A percentile compares a stretch with the other conserved stretches of the same genome.
phyloP scores from a whole-genome alignment of 176 grass and related monocot genomes.

The Zoysia japonica region DNA sequence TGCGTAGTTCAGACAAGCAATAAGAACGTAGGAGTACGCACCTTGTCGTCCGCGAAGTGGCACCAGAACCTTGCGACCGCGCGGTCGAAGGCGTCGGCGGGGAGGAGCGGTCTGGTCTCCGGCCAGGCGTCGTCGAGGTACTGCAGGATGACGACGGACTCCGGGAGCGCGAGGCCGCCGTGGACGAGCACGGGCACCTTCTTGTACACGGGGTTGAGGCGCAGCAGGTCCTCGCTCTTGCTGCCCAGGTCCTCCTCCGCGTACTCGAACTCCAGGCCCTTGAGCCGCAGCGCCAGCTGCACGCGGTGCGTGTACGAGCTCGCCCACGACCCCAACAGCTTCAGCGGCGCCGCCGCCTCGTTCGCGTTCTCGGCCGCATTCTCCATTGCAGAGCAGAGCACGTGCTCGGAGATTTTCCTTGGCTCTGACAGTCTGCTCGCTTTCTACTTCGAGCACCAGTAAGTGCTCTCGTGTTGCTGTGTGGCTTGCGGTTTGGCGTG shows the following conservation, averaged over 20 bases:
- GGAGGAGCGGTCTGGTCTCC: conserved; percentile 44
- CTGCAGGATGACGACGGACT: conserved; percentile 78
- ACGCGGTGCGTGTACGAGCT: conserved; percentile 94
- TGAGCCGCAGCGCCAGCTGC: conserved; percentile 78
- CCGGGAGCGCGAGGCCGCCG: conserved; percentile 55
- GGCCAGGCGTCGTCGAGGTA: conserved; percentile 75
- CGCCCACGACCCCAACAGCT: conserved; percentile 79
- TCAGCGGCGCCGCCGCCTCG: conserved; percentile 10
- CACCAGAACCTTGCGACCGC: conserved; percentile 76
- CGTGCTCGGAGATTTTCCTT: not conserved
- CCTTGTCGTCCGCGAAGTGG: conserved; percentile 89
- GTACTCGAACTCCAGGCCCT: conserved; percentile 71
- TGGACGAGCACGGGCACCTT: conserved; percentile 89
- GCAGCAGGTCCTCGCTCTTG: conserved; percentile 68
- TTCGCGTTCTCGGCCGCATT: conserved; percentile 5
- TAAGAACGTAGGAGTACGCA: not conserved
- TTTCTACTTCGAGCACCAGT: not conserved
- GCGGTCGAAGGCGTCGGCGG: conserved; percentile 54
- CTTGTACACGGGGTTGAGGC: conserved; percentile 72
- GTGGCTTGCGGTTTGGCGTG: not conserved
- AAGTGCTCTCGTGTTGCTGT: not conserved
- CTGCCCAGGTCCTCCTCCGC: conserved; percentile 70
- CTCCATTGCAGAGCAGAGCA: conserved; percentile 34
- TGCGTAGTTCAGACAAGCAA: too few relatives aligned
- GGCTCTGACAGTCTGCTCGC: not conserved